These are phyloP conservation scores for Fraxinus greggii DNA, from an alignment of 305 asterid genomes.

Conservation along the genomic window DNA sequence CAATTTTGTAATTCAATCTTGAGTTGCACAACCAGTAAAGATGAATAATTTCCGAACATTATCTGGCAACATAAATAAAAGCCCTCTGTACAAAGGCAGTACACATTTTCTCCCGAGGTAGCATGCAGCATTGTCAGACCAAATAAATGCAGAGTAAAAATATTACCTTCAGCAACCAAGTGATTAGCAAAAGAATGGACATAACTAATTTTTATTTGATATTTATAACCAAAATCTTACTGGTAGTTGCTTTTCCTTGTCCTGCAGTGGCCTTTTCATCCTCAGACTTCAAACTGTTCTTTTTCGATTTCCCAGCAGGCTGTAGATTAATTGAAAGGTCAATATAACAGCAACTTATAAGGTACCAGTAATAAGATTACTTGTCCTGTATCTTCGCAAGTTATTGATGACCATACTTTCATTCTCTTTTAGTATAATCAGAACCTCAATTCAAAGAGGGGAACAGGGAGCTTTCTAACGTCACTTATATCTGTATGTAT, in stretches of 20 bases:
- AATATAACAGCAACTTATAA: conserved; percentile 3
- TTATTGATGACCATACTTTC: neutral
- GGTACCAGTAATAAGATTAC: conserved; percentile 15
- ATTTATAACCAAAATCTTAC: conserved; percentile 37
- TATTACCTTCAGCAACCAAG: conserved; percentile 16
- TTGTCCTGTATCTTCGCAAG: conserved; percentile 1
- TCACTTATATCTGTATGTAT: neutral
- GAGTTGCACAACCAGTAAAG: neutral
- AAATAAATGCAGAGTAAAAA: neutral
- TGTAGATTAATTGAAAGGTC: conserved; percentile 37
- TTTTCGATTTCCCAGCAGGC: conserved; percentile 84
- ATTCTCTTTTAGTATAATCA: conserved; percentile 3
- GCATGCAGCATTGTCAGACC: conserved; percentile 11
- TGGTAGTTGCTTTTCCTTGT: conserved; percentile 37
- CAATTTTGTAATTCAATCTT: conserved; percentile 6
- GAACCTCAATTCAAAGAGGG: conserved; percentile 8
- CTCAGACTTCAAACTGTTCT: conserved; percentile 43
- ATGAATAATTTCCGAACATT: neutral
- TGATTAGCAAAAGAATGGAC: conserved; percentile 8
- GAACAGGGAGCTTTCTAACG: conserved; percentile 17
- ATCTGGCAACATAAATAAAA: conserved; percentile 2
- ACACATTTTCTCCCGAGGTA: neutral
- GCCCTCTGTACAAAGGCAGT: neutral
- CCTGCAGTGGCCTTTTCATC: conserved; percentile 35
- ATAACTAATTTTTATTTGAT: conserved; percentile 5